phyloP scores from a whole-genome alignment of 202 grass and related monocot species.

The Zoysia matrella region DNA sequence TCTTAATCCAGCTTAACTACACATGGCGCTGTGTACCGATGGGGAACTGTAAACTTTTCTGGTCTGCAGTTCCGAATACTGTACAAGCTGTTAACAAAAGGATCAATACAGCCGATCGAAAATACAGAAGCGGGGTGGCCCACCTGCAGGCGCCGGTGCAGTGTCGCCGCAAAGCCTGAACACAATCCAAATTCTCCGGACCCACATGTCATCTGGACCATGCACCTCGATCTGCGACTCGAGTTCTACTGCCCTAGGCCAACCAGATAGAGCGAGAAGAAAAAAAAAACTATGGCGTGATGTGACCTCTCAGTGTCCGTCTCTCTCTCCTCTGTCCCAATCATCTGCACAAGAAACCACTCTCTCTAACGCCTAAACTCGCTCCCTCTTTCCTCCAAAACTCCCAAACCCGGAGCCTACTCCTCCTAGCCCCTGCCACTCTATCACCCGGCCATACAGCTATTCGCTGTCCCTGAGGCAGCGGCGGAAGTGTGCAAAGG shows the following conservation, averaged over 20 bases:
- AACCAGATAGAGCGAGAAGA: slow-evolving; percentile 20
- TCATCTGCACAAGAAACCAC: too few species aligned
- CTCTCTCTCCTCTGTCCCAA: too few species aligned
- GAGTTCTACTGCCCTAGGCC: slow-evolving; percentile 33
- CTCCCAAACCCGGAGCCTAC: too few species aligned
- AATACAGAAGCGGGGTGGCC: background rate
- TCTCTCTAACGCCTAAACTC: slow-evolving; percentile 19
- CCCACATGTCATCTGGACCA: slow-evolving; percentile 24
- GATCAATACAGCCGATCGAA: background rate
- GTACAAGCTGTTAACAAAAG: background rate
- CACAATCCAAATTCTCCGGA: background rate
- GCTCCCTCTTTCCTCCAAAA: background rate
- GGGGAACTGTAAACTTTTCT: background rate
- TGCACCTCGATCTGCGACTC: slow-evolving; percentile 5
- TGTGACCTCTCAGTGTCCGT: slow-evolving; percentile 39
- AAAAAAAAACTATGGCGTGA: slow-evolving; percentile 16
- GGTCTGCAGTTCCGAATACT: too few species aligned
- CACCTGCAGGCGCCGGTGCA: background rate
- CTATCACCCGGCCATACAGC: slow-evolving; percentile 42
- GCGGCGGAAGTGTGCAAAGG: slow-evolving; percentile 35
- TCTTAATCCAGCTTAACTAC: too few species aligned
- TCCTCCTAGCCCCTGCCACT: slow-evolving; percentile 31
- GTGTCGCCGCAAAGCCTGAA: background rate
- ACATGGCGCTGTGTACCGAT: background rate
- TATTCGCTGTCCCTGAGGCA: slow-evolving; percentile 41